Evolutionary conservation across 2,329 filamentous ascomycete species (phyloP).

Genomic region (Calonectria montana): DNA sequence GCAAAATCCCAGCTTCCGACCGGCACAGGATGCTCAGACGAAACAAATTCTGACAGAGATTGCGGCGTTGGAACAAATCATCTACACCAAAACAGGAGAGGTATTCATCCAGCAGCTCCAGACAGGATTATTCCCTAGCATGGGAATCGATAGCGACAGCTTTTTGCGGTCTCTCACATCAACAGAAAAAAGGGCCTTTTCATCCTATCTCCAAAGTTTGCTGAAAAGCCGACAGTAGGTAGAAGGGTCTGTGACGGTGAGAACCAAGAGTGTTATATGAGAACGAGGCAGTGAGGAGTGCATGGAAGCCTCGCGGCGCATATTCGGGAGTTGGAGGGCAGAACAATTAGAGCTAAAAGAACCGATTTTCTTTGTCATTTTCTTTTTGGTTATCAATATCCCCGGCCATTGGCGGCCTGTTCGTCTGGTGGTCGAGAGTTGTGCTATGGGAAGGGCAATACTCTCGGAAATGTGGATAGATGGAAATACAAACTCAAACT

Average conservation of each 20-base stretch:
- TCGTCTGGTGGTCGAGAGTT: slow-evolving; percentile 24
- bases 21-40: slow-evolving; percentile 84
- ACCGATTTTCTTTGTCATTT: slow-evolving; percentile 41
- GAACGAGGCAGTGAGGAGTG: slow-evolving; percentile 21
- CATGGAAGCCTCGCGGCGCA: slow-evolving; percentile 43
- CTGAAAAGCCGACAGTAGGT: slow-evolving; percentile 57
- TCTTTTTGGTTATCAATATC: slow-evolving; percentile 37
- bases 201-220: slow-evolving; percentile 71
- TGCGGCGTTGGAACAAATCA: slow-evolving; percentile 85
- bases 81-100: slow-evolving; percentile 90
- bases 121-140: slow-evolving; percentile 69
- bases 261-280: slow-evolving; percentile 49
- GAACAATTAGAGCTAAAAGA: slow-evolving; percentile 44
- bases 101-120: slow-evolving; percentile 80
- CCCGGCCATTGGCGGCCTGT: slow-evolving; percentile 33
- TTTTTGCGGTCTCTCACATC: slow-evolving; percentile 70
- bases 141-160: slow-evolving; percentile 72
- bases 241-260: not conserved
- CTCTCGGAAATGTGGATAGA: slow-evolving; percentile 13
- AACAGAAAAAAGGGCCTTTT: slow-evolving; percentile 70
- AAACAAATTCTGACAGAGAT: slow-evolving; percentile 91
- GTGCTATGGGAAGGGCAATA: not conserved
- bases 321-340: slow-evolving; percentile 45
- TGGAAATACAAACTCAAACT: slow-evolving; percentile 19
- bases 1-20: slow-evolving; percentile 80